Percentiles rank a stretch among this genome's conserved stretches.
phyloP scores from a whole-genome alignment of 2,329 filamentous ascomycete genomes.

The Ophiostoma novo-ulmi region DNA sequence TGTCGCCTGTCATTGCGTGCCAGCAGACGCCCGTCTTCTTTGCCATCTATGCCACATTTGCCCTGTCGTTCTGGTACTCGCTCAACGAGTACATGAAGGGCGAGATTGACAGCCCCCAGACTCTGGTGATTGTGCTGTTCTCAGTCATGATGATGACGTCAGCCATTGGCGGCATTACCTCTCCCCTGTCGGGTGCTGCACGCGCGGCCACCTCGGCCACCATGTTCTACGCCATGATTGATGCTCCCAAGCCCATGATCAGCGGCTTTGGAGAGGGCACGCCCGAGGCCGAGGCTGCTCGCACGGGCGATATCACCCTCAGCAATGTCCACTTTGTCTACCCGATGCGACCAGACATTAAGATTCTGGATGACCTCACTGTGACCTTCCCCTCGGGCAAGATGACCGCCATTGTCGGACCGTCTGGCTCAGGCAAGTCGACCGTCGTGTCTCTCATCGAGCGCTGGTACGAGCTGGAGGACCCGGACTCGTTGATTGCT shows the following conservation, averaged over 20 bases:
- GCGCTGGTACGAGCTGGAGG: constrained; percentile 61
- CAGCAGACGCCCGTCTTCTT: constrained; percentile 35
- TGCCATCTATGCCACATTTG: constrained; percentile 41
- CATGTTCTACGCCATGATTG: constrained; percentile 51
- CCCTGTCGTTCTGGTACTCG: constrained; percentile 59
- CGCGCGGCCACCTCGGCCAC: constrained; percentile 52
- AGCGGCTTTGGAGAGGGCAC: constrained; percentile 33
- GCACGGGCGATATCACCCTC: constrained; percentile 50
- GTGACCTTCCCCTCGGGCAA: constrained; percentile 59
- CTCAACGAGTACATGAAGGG: constrained; percentile 47
- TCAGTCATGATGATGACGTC: constrained; percentile 55
- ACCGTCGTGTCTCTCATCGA: constrained; percentile 68
- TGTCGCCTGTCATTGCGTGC: constrained; percentile 31
- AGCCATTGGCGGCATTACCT: constrained; percentile 51
- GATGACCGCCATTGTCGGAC: constrained; percentile 72
- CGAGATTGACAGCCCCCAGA: constrained; percentile 46
- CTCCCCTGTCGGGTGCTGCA: constrained; percentile 50
- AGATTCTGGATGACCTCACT: constrained; percentile 48
- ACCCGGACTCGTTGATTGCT: constrained; percentile 1
- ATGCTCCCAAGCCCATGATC: constrained; percentile 37
- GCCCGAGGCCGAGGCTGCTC: constrained; percentile 36
- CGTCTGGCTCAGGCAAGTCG: constrained; percentile 78
- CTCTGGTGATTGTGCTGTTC: constrained; percentile 50
- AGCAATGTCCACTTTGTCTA: constrained; percentile 64
- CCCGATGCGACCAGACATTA: constrained; percentile 43